A percentile compares a stretch with the other conserved stretches of the same genome.
Evolutionary conservation across 768 basidiomycete genomes (phyloP).

Genomic region (Boletus fagicola): DNA sequence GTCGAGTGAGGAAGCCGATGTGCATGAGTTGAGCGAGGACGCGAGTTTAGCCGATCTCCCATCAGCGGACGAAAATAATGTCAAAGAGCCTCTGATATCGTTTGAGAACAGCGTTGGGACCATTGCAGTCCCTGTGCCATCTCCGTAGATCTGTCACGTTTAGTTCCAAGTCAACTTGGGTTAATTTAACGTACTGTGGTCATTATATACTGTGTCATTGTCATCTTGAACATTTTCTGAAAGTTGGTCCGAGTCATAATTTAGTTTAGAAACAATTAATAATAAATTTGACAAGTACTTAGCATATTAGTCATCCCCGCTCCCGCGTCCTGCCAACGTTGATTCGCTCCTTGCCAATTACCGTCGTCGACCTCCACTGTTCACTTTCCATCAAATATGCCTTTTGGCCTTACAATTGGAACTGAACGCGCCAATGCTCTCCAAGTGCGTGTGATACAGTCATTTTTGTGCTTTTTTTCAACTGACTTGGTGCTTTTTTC

Average conservation of each 20-base stretch:
- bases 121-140: not conserved
- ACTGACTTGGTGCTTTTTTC: constrained; percentile 14
- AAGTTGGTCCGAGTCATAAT: not conserved
- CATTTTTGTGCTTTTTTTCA: constrained; percentile 12
- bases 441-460: constrained; percentile 46
- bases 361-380: constrained; percentile 25
- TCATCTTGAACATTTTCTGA: too few species aligned
- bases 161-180: not conserved
- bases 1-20: not conserved
- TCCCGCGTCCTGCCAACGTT: constrained; percentile 16
- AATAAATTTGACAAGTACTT: constrained; percentile 13
- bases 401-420: constrained; percentile 74
- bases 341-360: constrained; percentile 29
- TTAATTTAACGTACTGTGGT: not conserved
- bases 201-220: not conserved
- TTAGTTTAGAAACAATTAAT: not conserved
- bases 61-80: not conserved
- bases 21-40: not conserved
- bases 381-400: constrained; percentile 41
- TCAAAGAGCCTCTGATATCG: not conserved
- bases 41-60: not conserved
- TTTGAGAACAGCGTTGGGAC: not conserved
- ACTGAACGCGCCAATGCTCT: constrained; percentile 73
- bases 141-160: constrained; percentile 1
- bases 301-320: constrained; percentile 28